These are phyloP conservation scores for Phyllostachys edulis DNA, from an alignment of 176 grass and related monocot genomes.

Conservation along the genomic window DNA sequence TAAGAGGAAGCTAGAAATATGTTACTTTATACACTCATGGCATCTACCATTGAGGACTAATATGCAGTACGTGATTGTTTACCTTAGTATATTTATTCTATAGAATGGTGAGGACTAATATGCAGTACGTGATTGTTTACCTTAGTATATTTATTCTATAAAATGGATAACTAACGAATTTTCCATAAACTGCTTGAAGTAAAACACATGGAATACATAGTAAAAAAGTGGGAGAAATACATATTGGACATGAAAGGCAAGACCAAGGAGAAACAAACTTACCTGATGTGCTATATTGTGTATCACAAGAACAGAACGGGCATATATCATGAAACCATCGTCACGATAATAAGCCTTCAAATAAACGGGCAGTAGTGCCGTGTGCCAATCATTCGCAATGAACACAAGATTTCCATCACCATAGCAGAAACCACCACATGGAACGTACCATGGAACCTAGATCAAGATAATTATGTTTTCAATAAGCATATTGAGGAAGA, in stretches of 20 bases:
- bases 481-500: constrained; percentile 18
- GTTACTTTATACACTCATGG: neutral
- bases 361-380: constrained; percentile 81
- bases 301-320: constrained; percentile 77
- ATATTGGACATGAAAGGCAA: constrained; percentile 15
- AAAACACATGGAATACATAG: neutral
- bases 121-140: neutral
- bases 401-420: constrained; percentile 95
- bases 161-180: neutral
- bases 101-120: neutral
- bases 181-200: constrained; percentile 8
- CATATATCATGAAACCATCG: constrained; percentile 83
- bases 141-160: neutral
- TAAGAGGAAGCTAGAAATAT: neutral
- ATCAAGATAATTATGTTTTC: constrained; percentile 28
- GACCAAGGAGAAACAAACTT: constrained; percentile 16
- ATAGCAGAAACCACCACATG: constrained; percentile 87
- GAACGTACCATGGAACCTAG: constrained; percentile 88
- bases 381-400: constrained; percentile 97
- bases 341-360: constrained; percentile 88
- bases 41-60: neutral
- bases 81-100: too few species aligned
- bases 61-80: constrained; percentile 6
- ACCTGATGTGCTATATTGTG: constrained; percentile 99
- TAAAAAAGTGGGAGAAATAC: neutral